Evolutionary conservation across 495 filamentous ascomycete species (phyloP).

Genomic region (Talaromyces stipitatus): DNA sequence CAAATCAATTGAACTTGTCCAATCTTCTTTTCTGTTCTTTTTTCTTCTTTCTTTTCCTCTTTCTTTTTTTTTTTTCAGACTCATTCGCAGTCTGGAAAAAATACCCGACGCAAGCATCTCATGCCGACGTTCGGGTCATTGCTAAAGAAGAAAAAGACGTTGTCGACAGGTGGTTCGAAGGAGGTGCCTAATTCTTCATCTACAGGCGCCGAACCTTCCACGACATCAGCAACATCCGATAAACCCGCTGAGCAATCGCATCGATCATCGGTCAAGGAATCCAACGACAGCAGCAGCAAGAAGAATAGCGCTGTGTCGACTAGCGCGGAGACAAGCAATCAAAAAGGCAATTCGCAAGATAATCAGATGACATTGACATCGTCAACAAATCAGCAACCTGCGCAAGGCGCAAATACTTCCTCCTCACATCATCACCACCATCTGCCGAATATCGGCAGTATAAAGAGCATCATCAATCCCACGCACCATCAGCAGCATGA

Average conservation of each 20-base stretch:
- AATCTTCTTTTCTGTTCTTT: background rate
- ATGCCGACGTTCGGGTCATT: slow-evolving; percentile 57
- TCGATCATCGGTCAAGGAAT: slow-evolving; percentile 12
- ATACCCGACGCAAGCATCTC: slow-evolving; percentile 2
- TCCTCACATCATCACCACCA: slow-evolving; percentile 18
- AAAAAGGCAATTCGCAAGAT: slow-evolving; percentile 2
- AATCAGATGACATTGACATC: slow-evolving; percentile 4
- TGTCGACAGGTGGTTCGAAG: slow-evolving; percentile 50
- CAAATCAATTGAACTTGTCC: background rate
- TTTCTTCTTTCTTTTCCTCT: slow-evolving; percentile 1
- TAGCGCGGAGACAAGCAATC: slow-evolving; percentile 18
- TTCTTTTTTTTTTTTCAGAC: slow-evolving; percentile 9
- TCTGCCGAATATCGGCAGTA: slow-evolving; percentile 33
- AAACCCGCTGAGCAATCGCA: slow-evolving; percentile 13
- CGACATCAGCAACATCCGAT: slow-evolving; percentile 20
- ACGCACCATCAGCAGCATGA: slow-evolving; percentile 16
- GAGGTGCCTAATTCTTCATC: slow-evolving; percentile 51
- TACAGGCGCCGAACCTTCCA: slow-evolving; percentile 37
- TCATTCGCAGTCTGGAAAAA: slow-evolving; percentile 7
- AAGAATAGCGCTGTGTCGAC: slow-evolving; percentile 25
- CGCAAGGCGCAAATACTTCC: slow-evolving; percentile 2
- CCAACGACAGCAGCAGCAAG: slow-evolving; percentile 6
- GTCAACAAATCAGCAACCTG: background rate
- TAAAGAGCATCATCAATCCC: slow-evolving; percentile 36
- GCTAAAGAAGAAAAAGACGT: slow-evolving; percentile 96